Evolutionary conservation across 1,284 basidiomycete genomes (phyloP).

Genomic region (Puccinia triticina): DNA sequence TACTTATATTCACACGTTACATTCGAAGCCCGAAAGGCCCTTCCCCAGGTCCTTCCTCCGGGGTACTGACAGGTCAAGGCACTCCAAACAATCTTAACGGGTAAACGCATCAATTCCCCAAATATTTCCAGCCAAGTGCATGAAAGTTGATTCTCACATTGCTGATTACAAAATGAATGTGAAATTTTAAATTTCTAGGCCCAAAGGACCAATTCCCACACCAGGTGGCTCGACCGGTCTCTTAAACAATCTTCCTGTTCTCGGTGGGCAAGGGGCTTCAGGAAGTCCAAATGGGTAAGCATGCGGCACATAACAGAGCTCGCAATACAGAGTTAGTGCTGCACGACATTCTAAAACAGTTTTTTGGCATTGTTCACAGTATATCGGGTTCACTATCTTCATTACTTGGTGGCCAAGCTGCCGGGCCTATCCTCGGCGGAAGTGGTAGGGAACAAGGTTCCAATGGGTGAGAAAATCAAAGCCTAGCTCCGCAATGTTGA

Average conservation of each 20-base stretch:
- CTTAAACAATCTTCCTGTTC: neutral
- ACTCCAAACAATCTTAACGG: neutral
- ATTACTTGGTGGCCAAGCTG: neutral
- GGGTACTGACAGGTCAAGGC: neutral
- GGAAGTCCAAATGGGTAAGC: slow-evolving; percentile 8
- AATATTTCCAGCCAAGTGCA: neutral
- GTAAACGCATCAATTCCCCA: neutral
- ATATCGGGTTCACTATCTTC: slow-evolving; percentile 2
- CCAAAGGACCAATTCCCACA: neutral
- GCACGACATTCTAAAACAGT: neutral
- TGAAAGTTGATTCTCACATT: neutral
- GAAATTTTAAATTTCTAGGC: no score
- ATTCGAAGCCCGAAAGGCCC: no score
- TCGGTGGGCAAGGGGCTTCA: neutral
- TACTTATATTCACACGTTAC: no score
- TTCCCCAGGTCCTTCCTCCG: neutral
- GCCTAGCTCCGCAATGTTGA: no score
- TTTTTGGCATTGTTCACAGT: neutral
- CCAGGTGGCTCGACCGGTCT: neutral
- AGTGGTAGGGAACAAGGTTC: slow-evolving; percentile 1
- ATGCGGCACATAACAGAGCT: no score
- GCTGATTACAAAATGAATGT: no score
- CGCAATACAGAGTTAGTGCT: neutral
- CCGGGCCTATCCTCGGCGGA: neutral
- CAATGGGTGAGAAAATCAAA: no score